phyloP scores from a whole-genome alignment of 2,329 filamentous ascomycete genomes.

The Aspergillus japonicus region DNA sequence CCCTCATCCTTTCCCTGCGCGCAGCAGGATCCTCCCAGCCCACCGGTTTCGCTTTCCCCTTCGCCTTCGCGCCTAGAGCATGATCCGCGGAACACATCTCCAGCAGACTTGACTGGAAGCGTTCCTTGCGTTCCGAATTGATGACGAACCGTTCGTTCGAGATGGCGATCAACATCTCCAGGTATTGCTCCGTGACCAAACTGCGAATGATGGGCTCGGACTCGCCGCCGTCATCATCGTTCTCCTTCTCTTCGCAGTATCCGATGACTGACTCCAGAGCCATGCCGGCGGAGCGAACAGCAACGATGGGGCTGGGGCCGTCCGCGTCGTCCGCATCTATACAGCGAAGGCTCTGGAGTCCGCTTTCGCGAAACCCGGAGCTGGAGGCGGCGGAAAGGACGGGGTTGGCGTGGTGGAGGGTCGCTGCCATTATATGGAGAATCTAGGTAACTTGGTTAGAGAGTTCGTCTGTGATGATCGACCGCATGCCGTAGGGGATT shows the following conservation, averaged over 20 bases:
- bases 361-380: constrained; percentile 87
- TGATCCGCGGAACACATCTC: constrained; percentile 19
- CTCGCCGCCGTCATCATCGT: constrained; percentile 28
- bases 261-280: constrained; percentile 80
- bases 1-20: constrained; percentile 41
- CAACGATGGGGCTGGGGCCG: constrained; percentile 69
- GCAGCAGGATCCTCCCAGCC: constrained; percentile 41
- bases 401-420: constrained; percentile 69
- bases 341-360: constrained; percentile 64
- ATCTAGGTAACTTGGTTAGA: constrained; percentile 61
- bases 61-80: constrained; percentile 15
- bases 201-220: constrained; percentile 47
- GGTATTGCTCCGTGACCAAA: constrained; percentile 65
- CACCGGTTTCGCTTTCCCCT: constrained; percentile 21
- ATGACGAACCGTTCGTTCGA: constrained; percentile 61
- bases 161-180: constrained; percentile 65
- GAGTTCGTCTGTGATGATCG: too few species aligned
- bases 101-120: constrained; percentile 36
- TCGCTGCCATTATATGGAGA: constrained; percentile 79
- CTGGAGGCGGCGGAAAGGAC: constrained; percentile 73
- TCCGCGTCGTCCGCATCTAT: constrained; percentile 41
- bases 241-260: constrained; percentile 34
- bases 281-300: constrained; percentile 78
- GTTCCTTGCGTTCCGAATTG: constrained; percentile 41
- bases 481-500: too few species aligned